A percentile compares a stretch with the other conserved stretches of the same genome.
phyloP scores from a whole-genome alignment of 805 yeast species.

The Kluyveromyces lactis region DNA sequence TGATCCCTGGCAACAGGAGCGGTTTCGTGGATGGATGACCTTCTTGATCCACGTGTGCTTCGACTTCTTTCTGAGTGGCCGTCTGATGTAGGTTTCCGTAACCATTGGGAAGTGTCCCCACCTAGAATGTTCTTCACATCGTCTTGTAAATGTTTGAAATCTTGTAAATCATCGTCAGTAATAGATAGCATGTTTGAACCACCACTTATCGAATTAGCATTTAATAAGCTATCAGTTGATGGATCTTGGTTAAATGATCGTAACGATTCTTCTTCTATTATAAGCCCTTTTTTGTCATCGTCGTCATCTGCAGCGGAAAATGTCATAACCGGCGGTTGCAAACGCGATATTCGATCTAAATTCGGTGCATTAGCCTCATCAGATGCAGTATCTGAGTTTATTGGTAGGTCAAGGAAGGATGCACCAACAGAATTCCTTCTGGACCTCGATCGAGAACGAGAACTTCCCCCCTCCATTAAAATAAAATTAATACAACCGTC shows the following conservation, averaged over 20 bases:
- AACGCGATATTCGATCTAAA: too few relatives aligned
- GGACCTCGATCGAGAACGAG: too few relatives aligned
- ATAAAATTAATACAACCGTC: too few relatives aligned
- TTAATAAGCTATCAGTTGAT: neutral
- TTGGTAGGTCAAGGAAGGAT: too few relatives aligned
- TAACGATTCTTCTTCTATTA: too few relatives aligned
- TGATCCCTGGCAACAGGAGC: neutral
- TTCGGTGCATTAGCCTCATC: too few relatives aligned
- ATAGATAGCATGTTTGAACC: slow-evolving; percentile 7
- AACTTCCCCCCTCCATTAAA: too few relatives aligned
- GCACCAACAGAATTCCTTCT: too few relatives aligned
- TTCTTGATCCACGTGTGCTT: neutral
- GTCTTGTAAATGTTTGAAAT: slow-evolving; percentile 26
- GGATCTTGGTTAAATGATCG: neutral
- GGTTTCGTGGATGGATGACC: neutral
- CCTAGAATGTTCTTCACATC: slow-evolving; percentile 21
- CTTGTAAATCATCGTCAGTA: slow-evolving; percentile 27
- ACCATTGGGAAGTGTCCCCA: slow-evolving; percentile 24
- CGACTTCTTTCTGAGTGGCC: neutral
- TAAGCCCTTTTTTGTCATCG: too few relatives aligned
- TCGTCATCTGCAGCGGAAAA: too few relatives aligned
- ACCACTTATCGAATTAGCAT: neutral
- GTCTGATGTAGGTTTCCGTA: slow-evolving; percentile 12
- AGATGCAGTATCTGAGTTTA: too few relatives aligned
- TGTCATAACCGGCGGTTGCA: too few relatives aligned